Percentiles rank a stretch among this genome's conserved stretches.
Evolutionary conservation across 176 grass and related monocot species (phyloP).

Genomic region (Oryza meyeriana): DNA sequence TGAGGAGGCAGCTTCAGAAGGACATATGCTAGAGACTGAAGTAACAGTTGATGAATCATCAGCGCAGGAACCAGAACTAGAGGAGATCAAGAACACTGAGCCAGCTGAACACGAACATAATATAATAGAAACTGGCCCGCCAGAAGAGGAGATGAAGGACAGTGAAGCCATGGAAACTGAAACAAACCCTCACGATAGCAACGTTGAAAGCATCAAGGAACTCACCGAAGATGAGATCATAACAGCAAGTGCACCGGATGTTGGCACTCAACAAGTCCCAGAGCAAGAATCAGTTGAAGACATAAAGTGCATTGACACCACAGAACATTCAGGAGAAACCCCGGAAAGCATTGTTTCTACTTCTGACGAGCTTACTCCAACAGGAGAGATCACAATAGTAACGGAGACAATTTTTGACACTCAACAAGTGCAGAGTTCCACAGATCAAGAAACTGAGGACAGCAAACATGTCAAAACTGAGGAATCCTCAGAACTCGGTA

Average conservation of each 20-base stretch:
- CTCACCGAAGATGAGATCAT: not conserved
- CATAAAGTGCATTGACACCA: not conserved
- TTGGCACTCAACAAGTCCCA: not conserved
- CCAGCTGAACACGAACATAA: conserved; percentile 17
- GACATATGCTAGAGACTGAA: not conserved
- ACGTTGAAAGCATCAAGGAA: conserved; percentile 3
- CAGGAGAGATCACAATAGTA: conserved; percentile 26
- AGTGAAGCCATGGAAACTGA: conserved; percentile 25
- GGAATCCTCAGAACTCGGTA: not conserved
- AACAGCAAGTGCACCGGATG: conserved; percentile 20
- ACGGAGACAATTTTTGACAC: not conserved
- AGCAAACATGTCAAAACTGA: conserved; percentile 11
- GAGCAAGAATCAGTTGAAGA: conserved; percentile 31
- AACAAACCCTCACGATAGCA: not conserved
- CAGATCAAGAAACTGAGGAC: conserved; percentile 24
- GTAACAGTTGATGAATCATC: conserved; percentile 1
- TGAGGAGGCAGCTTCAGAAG: not conserved
- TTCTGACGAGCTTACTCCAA: conserved; percentile 19
- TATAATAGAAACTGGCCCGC: not conserved
- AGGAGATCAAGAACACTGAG: conserved; percentile 31
- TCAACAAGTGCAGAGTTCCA: conserved; percentile 14
- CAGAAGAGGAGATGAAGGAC: conserved; percentile 12
- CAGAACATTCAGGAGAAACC: conserved; percentile 30
- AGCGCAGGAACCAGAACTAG: conserved; percentile 3
- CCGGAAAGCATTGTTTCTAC: not conserved